These are phyloP conservation scores for Solioccasus polychromus DNA, from an alignment of 768 basidiomycete species.

Conservation along the genomic window DNA sequence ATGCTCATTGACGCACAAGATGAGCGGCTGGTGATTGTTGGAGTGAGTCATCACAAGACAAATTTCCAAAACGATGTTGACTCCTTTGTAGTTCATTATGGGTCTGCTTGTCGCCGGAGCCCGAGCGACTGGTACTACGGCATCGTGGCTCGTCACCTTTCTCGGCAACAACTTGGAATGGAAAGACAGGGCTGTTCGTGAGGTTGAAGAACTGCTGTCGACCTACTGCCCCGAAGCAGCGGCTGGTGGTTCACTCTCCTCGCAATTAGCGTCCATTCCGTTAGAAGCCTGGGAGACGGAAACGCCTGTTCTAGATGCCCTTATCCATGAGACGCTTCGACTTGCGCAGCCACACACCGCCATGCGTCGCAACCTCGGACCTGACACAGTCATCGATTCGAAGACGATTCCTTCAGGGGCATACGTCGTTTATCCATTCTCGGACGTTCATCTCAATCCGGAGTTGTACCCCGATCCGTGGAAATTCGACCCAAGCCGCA, in stretches of 20 bases:
- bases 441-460: slow-evolving; percentile 73
- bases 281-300: slow-evolving; percentile 67
- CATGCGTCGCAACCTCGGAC: slow-evolving; percentile 77
- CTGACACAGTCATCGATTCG: slow-evolving; percentile 65
- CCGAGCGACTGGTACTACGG: slow-evolving; percentile 76
- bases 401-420: slow-evolving; percentile 70
- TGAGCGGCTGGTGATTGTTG: slow-evolving; percentile 65
- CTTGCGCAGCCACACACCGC: slow-evolving; percentile 78
- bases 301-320: slow-evolving; percentile 67
- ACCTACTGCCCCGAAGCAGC: slow-evolving; percentile 33
- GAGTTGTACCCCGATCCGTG: slow-evolving; percentile 73
- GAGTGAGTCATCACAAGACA: slow-evolving; percentile 42
- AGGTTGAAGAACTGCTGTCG: slow-evolving; percentile 56
- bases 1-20: slow-evolving; percentile 71
- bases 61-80: slow-evolving; percentile 19
- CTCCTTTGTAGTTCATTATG: slow-evolving; percentile 66
- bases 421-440: slow-evolving; percentile 77
- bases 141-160: slow-evolving; percentile 74
- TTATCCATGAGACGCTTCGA: slow-evolving; percentile 75
- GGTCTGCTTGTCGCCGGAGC: slow-evolving; percentile 79
- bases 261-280: slow-evolving; percentile 56
- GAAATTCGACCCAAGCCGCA: slow-evolving; percentile 65
- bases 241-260: slow-evolving; percentile 33
- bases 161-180: slow-evolving; percentile 67
- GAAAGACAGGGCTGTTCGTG: slow-evolving; percentile 56